Conservation (phyloP, 176 grass and related monocot species). For the Oryza meyeriana region DNA sequence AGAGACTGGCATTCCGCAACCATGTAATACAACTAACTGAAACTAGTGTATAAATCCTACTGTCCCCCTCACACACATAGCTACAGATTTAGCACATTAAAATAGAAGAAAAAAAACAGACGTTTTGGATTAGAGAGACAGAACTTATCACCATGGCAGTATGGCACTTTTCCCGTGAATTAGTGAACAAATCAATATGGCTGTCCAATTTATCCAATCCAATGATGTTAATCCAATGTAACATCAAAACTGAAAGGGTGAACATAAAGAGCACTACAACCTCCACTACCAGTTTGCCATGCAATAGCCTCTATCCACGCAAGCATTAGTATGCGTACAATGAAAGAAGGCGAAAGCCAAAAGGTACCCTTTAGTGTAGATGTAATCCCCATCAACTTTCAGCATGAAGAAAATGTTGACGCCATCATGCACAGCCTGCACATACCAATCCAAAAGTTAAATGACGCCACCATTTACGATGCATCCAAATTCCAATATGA, state of each 20-base stretch:
- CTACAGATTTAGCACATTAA: not conserved
- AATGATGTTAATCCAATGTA: slow-evolving; percentile 10
- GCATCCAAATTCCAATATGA: not conserved
- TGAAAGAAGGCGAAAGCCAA: slow-evolving; percentile 29
- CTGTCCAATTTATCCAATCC: slow-evolving; percentile 12
- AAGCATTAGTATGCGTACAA: not conserved
- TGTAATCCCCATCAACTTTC: slow-evolving; percentile 82
- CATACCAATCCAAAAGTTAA: slow-evolving; percentile 45
- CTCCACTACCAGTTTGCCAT: slow-evolving; percentile 19
- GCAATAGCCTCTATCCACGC: not conserved
- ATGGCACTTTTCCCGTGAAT: not conserved
- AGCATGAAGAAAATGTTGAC: slow-evolving; percentile 85
- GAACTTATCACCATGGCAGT: not conserved
- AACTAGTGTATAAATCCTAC: not conserved
- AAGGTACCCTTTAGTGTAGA: slow-evolving; percentile 84
- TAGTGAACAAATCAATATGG: slow-evolving; percentile 9
- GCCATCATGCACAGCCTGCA: slow-evolving; percentile 95
- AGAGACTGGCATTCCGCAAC: not conserved
- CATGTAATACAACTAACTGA: not conserved
- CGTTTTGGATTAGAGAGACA: not conserved
- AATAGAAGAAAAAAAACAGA: not conserved
- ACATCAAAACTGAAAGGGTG: slow-evolving; percentile 21
- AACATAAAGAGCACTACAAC: slow-evolving; percentile 19
- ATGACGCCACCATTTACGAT: slow-evolving; percentile 27
- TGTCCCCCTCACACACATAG: not conserved